Conservation (phyloP, 495 filamentous ascomycete species). For the Lichenothelia convexa region DNA sequence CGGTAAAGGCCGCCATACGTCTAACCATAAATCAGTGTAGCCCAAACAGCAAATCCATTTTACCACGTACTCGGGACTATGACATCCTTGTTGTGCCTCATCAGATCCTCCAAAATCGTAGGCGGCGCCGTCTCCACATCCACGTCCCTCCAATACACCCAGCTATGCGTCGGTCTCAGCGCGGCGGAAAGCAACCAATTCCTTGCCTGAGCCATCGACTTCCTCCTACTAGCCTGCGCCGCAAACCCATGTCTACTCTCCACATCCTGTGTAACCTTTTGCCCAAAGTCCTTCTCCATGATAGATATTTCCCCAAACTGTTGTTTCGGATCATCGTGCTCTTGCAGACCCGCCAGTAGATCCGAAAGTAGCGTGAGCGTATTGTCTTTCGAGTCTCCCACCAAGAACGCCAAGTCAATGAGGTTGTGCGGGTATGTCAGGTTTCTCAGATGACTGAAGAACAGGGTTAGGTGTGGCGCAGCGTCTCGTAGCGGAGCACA, state of each 20-base stretch:
- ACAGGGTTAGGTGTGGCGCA: slow-evolving; percentile 86
- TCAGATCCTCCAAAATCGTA: slow-evolving; percentile 92
- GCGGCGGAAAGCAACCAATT: slow-evolving; percentile 96
- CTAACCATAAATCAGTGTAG: slow-evolving; percentile 25
- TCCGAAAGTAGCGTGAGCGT: slow-evolving; percentile 60
- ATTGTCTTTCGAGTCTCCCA: slow-evolving; percentile 90
- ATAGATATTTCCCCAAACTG: slow-evolving; percentile 95
- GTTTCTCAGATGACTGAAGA: slow-evolving; percentile 89
- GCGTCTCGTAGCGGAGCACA: slow-evolving; percentile 92
- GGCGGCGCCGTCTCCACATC: slow-evolving; percentile 94
- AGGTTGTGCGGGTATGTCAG: slow-evolving; percentile 95
- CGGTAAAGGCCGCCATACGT: slow-evolving; percentile 95
- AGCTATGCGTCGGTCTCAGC: slow-evolving; percentile 84
- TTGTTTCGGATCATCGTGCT: slow-evolving; percentile 51
- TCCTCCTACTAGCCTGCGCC: slow-evolving; percentile 80
- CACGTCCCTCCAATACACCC: slow-evolving; percentile 99
- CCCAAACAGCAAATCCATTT: slow-evolving; percentile 4
- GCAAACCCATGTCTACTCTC: slow-evolving; percentile 97
- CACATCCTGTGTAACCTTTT: slow-evolving; percentile 94
- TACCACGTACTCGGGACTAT: slow-evolving; percentile 87
- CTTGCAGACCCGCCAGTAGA: slow-evolving; percentile 65
- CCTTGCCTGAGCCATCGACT: slow-evolving; percentile 92
- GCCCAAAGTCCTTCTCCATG: slow-evolving; percentile 97
- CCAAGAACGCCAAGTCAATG: slow-evolving; percentile 90
- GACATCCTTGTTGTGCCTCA: slow-evolving; percentile 97